Evolutionary conservation across 164 flowering plant species (phyloP).

Genomic region (Litsea cubeba): DNA sequence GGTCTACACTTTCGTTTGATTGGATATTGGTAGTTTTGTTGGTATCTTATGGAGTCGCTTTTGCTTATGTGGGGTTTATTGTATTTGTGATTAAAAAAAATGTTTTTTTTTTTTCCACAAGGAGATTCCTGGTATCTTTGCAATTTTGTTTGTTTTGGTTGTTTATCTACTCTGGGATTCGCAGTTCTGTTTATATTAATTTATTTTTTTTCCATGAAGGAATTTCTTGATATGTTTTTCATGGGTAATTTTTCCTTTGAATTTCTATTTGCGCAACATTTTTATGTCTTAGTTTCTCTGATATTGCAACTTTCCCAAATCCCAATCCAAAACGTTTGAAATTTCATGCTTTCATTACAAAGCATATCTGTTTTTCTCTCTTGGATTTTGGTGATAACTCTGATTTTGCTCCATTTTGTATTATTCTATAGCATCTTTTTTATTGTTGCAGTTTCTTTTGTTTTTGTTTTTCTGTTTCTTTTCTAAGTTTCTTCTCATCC

Average conservation of each 20-base stretch:
- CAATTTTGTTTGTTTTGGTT: neutral
- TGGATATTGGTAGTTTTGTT: neutral
- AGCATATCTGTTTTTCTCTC: neutral
- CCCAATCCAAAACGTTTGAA: neutral
- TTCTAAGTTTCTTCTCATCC: slow-evolving; percentile 41
- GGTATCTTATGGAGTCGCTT: neutral
- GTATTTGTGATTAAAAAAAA: too few species aligned
- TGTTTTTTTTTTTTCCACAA: too few species aligned
- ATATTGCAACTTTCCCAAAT: neutral
- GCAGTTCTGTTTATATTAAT: neutral
- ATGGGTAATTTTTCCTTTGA: neutral
- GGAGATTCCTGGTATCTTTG: neutral
- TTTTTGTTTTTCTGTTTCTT: neutral
- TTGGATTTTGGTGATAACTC: neutral
- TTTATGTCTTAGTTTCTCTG: neutral
- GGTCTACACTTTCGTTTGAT: neutral
- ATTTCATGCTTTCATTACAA: neutral
- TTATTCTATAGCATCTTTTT: neutral
- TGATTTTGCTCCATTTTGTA: neutral
- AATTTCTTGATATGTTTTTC: neutral
- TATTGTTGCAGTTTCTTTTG: neutral
- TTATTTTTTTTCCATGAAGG: neutral
- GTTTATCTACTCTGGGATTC: neutral
- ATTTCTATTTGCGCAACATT: neutral
- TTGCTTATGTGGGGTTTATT: too few species aligned